phyloP scores from a whole-genome alignment of 83 land plant species.

The Thuja plicata region DNA sequence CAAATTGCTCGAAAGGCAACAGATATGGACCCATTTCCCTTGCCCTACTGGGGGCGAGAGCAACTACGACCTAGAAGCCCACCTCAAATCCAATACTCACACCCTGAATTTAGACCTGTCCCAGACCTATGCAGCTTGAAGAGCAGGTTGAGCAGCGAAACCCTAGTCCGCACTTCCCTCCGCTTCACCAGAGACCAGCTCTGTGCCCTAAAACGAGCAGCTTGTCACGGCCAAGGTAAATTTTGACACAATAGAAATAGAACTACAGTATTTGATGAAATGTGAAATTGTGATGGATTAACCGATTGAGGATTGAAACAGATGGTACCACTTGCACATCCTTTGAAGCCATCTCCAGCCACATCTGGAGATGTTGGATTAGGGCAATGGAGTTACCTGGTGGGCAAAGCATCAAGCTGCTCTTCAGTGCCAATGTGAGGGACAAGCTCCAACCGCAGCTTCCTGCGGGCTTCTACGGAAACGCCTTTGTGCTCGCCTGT shows the following conservation, averaged over 20 bases:
- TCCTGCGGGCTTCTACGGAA: conserved; percentile 58
- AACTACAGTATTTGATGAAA: too few species aligned
- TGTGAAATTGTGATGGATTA: too few species aligned
- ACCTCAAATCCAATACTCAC: conserved; percentile 21
- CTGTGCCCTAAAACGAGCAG: conserved; percentile 36
- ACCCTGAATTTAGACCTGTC: conserved; percentile 29
- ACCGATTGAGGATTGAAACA: too few species aligned
- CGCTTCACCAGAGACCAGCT: conserved; percentile 39
- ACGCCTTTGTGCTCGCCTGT: conserved; percentile 58
- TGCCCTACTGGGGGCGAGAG: conserved; percentile 38
- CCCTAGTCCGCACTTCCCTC: conserved; percentile 30
- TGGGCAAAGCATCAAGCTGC: conserved; percentile 41
- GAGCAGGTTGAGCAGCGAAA: conserved; percentile 23
- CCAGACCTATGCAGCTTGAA: conserved; percentile 6
- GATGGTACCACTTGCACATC: conserved; percentile 45
- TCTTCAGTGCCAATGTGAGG: conserved; percentile 55
- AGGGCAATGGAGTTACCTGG: conserved; percentile 30
- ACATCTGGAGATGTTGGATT: conserved; percentile 68
- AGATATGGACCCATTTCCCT: conserved; percentile 15
- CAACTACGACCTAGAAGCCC: conserved; percentile 39
- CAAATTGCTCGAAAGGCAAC: conserved; percentile 24
- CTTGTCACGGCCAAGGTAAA: background rate
- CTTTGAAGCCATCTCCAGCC: conserved; percentile 58
- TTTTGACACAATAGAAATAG: too few species aligned
- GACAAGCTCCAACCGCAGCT: conserved; percentile 26